phyloP scores from a whole-genome alignment of 441 rosid genomes.

The Aleurites moluccanus region DNA sequence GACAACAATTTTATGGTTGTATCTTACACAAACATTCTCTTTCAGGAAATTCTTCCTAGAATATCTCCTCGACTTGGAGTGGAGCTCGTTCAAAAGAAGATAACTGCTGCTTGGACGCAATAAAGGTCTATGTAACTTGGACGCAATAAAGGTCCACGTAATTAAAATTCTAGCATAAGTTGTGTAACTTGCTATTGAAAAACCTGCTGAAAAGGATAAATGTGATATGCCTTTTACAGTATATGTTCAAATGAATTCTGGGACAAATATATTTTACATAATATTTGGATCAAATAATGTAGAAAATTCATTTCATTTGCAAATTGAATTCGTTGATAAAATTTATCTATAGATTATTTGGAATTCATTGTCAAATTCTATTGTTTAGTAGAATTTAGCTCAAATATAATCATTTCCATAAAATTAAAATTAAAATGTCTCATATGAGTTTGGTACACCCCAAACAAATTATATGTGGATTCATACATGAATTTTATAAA shows the following conservation, averaged over 20 bases:
- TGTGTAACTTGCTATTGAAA: not conserved
- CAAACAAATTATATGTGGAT: no score
- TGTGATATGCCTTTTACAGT: not conserved
- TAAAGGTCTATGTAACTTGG: constrained; percentile 37
- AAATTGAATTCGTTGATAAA: no score
- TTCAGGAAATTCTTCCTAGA: constrained; percentile 71
- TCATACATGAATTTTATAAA: no score
- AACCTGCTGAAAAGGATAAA: not conserved
- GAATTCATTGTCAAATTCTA: not conserved
- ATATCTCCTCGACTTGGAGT: constrained; percentile 74
- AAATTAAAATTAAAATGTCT: no score
- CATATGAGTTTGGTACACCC: no score
- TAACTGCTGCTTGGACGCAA: constrained; percentile 62
- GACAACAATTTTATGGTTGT: not conserved
- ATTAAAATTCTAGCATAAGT: constrained; percentile 10
- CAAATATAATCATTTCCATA: no score
- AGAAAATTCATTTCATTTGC: no score
- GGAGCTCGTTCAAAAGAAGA: constrained; percentile 74
- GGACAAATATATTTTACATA: not conserved
- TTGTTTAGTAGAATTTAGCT: not conserved
- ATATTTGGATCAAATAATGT: not conserved
- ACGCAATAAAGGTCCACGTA: constrained; percentile 33
- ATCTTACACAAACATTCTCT: constrained; percentile 23
- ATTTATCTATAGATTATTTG: no score
- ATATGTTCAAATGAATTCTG: not conserved